Evolutionary conservation across 148 eudicot genomes (phyloP).

Genomic region (Silene uniflora): DNA sequence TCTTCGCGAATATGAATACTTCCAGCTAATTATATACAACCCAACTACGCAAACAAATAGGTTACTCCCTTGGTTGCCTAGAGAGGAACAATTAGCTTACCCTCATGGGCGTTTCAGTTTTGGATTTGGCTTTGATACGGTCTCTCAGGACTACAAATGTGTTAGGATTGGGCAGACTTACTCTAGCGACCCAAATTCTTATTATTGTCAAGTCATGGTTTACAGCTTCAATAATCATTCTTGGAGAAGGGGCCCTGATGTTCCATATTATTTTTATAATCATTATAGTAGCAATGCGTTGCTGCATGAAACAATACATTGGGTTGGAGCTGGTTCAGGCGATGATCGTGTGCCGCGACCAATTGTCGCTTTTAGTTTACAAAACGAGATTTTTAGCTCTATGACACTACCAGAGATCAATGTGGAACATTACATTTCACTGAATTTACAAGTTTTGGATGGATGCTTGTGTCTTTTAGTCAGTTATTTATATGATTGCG

Average conservation of each 20-base stretch:
- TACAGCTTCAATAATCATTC: constrained; percentile 16
- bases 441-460: constrained; percentile 12
- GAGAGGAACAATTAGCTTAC: background rate
- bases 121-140: constrained; percentile 21
- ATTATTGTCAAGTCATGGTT: constrained; percentile 15
- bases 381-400: background rate
- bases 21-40: background rate
- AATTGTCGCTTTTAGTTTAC: constrained; percentile 14
- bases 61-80: background rate
- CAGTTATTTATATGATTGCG: background rate
- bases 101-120: background rate
- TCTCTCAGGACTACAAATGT: constrained; percentile 18
- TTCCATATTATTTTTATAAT: background rate
- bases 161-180: constrained; percentile 18
- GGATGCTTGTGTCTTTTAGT: constrained; percentile 18
- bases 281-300: background rate
- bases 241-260: constrained; percentile 15
- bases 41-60: constrained; percentile 22
- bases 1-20: background rate
- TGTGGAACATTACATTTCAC: background rate
- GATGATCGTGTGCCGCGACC: background rate
- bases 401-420: constrained; percentile 2
- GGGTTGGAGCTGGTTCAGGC: background rate
- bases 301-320: constrained; percentile 16
- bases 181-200: background rate